Evolutionary conservation across 2,329 filamentous ascomycete species (phyloP).

Genomic region (Apiospora aurea): DNA sequence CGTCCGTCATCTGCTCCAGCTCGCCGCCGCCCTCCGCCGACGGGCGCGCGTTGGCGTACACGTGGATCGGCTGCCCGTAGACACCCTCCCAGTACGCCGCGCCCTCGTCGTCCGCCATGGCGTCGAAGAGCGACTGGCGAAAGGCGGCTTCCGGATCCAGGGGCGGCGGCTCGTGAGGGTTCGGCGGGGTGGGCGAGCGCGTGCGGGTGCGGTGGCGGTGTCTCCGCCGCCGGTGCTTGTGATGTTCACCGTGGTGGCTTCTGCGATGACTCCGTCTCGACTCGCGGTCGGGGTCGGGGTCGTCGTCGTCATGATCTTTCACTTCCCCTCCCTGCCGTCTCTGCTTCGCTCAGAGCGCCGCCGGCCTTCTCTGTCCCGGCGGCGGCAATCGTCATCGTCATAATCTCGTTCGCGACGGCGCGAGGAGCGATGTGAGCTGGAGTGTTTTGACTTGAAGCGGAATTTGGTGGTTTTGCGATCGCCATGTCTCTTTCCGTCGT

Average conservation of each 20-base stretch:
- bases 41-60: conserved; percentile 65
- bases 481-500: background rate
- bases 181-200: conserved; percentile 54
- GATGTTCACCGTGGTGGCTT: conserved; percentile 37
- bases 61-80: conserved; percentile 94
- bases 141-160: conserved; percentile 80
- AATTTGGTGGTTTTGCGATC: conserved; percentile 45
- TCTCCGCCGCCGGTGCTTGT: conserved; percentile 42
- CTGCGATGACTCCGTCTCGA: conserved; percentile 29
- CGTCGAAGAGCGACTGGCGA: conserved; percentile 93
- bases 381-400: conserved; percentile 12
- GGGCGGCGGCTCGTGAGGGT: conserved; percentile 54
- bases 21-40: conserved; percentile 50
- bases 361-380: background rate
- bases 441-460: conserved; percentile 50
- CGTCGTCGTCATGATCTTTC: conserved; percentile 10
- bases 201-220: conserved; percentile 43
- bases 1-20: conserved; percentile 87
- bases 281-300: conserved; percentile 28
- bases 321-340: background rate
- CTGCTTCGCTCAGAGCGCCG: background rate
- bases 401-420: conserved; percentile 32
- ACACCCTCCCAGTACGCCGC: conserved; percentile 94
- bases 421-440: conserved; percentile 37
- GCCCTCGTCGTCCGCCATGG: conserved; percentile 95